Conservation (phyloP, 2,329 filamentous ascomycete genomes). For the Waltergamsia citrina region DNA sequence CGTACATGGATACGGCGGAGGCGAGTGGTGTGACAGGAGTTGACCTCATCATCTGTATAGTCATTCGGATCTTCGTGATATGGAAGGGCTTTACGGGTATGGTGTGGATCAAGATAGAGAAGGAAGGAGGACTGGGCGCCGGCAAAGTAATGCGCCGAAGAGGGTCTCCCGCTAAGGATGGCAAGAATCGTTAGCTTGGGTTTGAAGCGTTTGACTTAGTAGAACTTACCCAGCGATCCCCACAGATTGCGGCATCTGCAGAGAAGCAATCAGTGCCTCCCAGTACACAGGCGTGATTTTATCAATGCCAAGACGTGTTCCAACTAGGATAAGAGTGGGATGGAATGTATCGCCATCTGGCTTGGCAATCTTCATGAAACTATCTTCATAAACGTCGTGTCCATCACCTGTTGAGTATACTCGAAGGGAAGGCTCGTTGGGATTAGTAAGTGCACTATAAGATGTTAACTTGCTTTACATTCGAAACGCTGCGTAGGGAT, state of each 20-base stretch:
- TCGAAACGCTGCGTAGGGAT: too few relatives aligned
- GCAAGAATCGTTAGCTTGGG: slow-evolving; percentile 1
- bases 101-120: slow-evolving; percentile 93
- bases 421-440: slow-evolving; percentile 53
- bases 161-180: slow-evolving; percentile 67
- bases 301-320: slow-evolving; percentile 84
- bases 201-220: neutral
- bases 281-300: slow-evolving; percentile 92
- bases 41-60: slow-evolving; percentile 64
- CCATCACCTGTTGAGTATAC: slow-evolving; percentile 89
- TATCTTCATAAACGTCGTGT: slow-evolving; percentile 87
- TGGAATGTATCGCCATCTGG: slow-evolving; percentile 57
- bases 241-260: slow-evolving; percentile 87
- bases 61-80: slow-evolving; percentile 45
- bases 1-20: slow-evolving; percentile 73
- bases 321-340: slow-evolving; percentile 81
- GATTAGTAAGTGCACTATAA: slow-evolving; percentile 62
- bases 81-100: slow-evolving; percentile 65
- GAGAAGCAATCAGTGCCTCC: slow-evolving; percentile 75
- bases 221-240: slow-evolving; percentile 78
- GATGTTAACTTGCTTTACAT: slow-evolving; percentile 10
- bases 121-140: slow-evolving; percentile 61
- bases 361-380: slow-evolving; percentile 69
- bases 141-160: slow-evolving; percentile 64
- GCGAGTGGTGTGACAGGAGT: slow-evolving; percentile 79